A percentile compares a stretch with the other conserved stretches of the same genome.
phyloP scores from a whole-genome alignment of 208 protist species.

The Trypanosoma scelopori region DNA sequence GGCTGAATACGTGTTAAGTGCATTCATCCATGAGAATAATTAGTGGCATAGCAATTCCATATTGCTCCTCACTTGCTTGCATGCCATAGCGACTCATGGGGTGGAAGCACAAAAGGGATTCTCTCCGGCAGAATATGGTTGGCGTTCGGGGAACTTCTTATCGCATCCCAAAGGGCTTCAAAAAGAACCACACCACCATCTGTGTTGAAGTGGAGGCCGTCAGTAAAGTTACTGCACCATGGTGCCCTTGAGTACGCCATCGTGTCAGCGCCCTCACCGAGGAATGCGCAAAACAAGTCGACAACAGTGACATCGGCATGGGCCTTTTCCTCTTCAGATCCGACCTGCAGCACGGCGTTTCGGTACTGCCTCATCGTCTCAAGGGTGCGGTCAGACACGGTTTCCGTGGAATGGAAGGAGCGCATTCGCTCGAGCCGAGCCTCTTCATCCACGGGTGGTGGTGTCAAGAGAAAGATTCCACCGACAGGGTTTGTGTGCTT shows the following conservation, averaged over 20 bases:
- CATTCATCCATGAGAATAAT: too few relatives aligned
- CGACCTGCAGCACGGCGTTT: slow-evolving; percentile 28
- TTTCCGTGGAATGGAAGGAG: background rate
- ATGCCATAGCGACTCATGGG: slow-evolving; percentile 13
- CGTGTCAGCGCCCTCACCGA: slow-evolving; percentile 26
- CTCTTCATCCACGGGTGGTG: slow-evolving; percentile 39
- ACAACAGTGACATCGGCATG: slow-evolving; percentile 30
- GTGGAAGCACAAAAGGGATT: slow-evolving; percentile 16
- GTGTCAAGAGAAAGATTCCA: slow-evolving; percentile 47
- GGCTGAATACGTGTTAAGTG: too few relatives aligned
- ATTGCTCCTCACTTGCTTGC: background rate
- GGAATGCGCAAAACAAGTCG: slow-evolving; percentile 31
- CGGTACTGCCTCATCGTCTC: slow-evolving; percentile 30
- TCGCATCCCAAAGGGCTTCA: slow-evolving; percentile 34
- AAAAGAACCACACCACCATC: slow-evolving; percentile 32
- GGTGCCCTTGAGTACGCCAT: slow-evolving; percentile 19
- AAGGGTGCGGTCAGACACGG: slow-evolving; percentile 13
- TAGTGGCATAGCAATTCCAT: too few relatives aligned
- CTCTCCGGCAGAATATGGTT: slow-evolving; percentile 20
- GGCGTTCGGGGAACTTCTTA: slow-evolving; percentile 26
- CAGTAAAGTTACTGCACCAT: slow-evolving; percentile 23
- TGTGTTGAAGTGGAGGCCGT: slow-evolving; percentile 49
- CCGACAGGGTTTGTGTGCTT: slow-evolving; percentile 28
- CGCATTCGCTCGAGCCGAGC: slow-evolving; percentile 21
- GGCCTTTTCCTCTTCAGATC: slow-evolving; percentile 11